Evolutionary conservation across 805 yeast species (phyloP).

Genomic region (Suhomyces sp.): DNA sequence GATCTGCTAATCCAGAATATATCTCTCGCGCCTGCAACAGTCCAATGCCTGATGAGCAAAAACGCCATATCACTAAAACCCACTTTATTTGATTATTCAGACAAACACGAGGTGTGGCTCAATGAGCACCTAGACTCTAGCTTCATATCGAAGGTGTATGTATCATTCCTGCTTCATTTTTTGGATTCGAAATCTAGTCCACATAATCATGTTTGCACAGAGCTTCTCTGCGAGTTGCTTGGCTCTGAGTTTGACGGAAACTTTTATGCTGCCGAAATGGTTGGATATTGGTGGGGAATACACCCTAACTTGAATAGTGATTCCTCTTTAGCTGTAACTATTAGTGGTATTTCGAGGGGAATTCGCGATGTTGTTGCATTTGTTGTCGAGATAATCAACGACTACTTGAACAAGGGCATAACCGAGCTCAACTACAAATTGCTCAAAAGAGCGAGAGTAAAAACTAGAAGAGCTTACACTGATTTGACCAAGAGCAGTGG

Average conservation of each 20-base stretch:
- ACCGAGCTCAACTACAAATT: conserved; percentile 23
- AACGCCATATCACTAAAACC: conserved; percentile 30
- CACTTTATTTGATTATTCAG: conserved; percentile 29
- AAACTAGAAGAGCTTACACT: conserved; percentile 47
- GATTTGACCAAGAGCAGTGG: conserved; percentile 44
- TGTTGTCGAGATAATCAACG: conserved; percentile 31
- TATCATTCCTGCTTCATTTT: conserved; percentile 47
- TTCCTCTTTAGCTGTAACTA: conserved; percentile 48
- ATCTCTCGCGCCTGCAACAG: neutral
- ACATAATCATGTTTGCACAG: conserved; percentile 45
- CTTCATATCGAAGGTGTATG: conserved; percentile 29
- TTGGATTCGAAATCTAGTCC: conserved; percentile 31
- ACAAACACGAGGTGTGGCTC: conserved; percentile 51
- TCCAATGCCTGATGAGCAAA: conserved; percentile 23
- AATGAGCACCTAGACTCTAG: conserved; percentile 31
- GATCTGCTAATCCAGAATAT: conserved; percentile 15
- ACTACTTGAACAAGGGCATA: conserved; percentile 11
- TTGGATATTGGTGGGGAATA: conserved; percentile 58
- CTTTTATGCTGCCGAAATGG: conserved; percentile 53
- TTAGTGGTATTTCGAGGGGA: conserved; percentile 51
- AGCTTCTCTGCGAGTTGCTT: conserved; percentile 50
- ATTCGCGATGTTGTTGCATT: conserved; percentile 30
- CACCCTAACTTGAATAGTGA: conserved; percentile 55
- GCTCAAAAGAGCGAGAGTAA: conserved; percentile 45
- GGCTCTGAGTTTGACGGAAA: conserved; percentile 36